phyloP scores from a whole-genome alignment of 345 rosid species.

The Euphorbia lathyris region DNA sequence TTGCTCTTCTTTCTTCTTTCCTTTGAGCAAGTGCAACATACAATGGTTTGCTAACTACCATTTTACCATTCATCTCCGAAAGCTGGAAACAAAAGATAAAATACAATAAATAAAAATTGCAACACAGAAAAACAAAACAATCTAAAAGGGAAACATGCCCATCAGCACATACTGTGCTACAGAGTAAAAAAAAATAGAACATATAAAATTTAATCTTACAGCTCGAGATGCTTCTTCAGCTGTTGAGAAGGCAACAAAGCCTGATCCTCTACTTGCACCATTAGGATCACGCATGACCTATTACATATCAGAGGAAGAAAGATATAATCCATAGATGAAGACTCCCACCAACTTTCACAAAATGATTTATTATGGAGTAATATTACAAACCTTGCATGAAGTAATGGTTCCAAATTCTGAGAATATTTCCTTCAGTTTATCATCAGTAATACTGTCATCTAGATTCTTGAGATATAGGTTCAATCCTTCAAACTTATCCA shows the following conservation, averaged over 20 bases:
- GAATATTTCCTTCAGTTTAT: constrained; percentile 27
- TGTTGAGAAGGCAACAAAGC: constrained; percentile 28
- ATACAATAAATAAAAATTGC: too few relatives aligned
- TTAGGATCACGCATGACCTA: constrained; percentile 28
- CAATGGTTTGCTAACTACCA: constrained; percentile 26
- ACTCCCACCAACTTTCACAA: neutral
- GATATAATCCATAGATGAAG: neutral
- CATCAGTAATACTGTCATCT: constrained; percentile 25
- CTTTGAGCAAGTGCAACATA: constrained; percentile 32
- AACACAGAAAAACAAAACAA: neutral
- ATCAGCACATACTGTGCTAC: neutral
- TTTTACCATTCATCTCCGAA: constrained; percentile 29
- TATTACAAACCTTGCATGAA: constrained; percentile 25
- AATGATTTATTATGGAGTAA: neutral
- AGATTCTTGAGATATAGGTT: constrained; percentile 27
- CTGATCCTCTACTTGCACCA: constrained; percentile 27
- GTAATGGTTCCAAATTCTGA: constrained; percentile 24
- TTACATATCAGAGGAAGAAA: neutral
- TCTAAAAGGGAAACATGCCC: neutral
- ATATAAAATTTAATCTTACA: constrained; percentile 12
- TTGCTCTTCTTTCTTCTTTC: constrained; percentile 27
- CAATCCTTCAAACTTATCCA: constrained; percentile 17
- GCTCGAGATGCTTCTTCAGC: constrained; percentile 27
- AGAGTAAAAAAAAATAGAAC: neutral
- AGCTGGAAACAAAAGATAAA: constrained; percentile 2